Conservation (phyloP, 2,329 filamentous ascomycete species). For the Colletotrichum magnum region DNA sequence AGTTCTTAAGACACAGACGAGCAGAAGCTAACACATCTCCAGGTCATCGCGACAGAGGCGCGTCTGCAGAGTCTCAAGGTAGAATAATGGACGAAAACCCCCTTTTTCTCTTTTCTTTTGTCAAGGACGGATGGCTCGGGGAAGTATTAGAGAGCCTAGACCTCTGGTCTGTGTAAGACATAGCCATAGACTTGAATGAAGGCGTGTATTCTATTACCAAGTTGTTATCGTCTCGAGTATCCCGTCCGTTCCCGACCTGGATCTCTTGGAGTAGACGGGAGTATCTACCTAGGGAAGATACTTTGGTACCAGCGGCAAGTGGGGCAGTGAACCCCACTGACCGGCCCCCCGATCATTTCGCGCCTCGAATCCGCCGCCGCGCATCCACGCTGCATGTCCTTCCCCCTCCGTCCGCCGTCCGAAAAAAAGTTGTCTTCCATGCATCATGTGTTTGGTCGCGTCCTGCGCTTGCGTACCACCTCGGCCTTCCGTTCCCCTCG, state of each 20-base stretch:
- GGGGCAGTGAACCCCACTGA: constrained; percentile 20
- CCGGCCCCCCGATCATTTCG: constrained; percentile 19
- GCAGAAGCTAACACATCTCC: constrained; percentile 13
- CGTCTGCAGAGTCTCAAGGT: constrained; percentile 89
- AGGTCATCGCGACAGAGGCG: constrained; percentile 93
- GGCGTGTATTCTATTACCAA: constrained; percentile 40
- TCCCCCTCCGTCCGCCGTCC: neutral
- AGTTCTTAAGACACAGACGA: neutral
- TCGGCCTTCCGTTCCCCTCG: neutral
- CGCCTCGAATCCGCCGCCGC: neutral
- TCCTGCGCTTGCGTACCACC: constrained; percentile 24
- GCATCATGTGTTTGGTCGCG: constrained; percentile 40
- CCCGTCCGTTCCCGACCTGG: too few relatives aligned
- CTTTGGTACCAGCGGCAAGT: constrained; percentile 8
- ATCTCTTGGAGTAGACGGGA: too few relatives aligned
- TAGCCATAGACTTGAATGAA: constrained; percentile 49
- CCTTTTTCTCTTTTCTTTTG: constrained; percentile 48
- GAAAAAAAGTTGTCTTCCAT: constrained; percentile 28
- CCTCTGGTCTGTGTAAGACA: constrained; percentile 51
- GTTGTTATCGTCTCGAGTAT: too few relatives aligned
- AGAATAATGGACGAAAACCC: constrained; percentile 66
- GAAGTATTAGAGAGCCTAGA: constrained; percentile 45
- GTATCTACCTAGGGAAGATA: too few relatives aligned
- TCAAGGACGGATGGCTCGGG: constrained; percentile 52
- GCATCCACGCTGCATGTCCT: neutral